phyloP scores from a whole-genome alignment of 2,329 filamentous ascomycete species.

The Colletotrichum coccodes region DNA sequence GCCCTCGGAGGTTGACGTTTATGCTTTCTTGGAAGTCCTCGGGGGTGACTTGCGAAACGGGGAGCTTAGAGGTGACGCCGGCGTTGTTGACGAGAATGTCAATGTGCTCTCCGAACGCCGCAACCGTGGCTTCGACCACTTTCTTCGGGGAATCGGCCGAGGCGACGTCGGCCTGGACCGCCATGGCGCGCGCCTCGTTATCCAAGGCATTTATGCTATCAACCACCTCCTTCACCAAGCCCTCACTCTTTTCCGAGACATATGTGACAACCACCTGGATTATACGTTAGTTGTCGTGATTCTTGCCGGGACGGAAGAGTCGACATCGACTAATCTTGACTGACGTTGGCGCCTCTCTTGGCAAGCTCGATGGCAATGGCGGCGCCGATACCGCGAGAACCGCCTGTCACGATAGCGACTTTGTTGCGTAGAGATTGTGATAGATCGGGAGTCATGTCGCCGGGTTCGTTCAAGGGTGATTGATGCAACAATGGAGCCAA shows the following conservation, averaged over 20 bases:
- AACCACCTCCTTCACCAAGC: background rate
- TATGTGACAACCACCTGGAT: background rate
- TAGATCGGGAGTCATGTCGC: background rate
- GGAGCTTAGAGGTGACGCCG: background rate
- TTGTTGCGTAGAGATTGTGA: constrained; percentile 40
- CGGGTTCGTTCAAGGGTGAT: background rate
- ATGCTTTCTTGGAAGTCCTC: background rate
- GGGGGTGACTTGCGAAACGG: background rate
- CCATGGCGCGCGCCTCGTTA: background rate
- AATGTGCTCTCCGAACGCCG: background rate
- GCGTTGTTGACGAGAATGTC: constrained; percentile 28
- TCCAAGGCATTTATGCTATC: background rate
- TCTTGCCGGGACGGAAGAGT: background rate
- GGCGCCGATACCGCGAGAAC: constrained; percentile 66
- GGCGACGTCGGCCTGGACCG: background rate
- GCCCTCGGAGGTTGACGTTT: constrained; percentile 10
- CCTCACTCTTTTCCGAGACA: background rate
- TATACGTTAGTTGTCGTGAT: background rate
- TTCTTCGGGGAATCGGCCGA: background rate
- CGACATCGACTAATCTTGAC: constrained; percentile 39
- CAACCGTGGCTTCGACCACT: background rate
- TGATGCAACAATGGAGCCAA: background rate
- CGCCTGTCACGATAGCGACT: constrained; percentile 35
- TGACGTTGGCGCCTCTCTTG: constrained; percentile 50
- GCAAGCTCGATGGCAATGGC: constrained; percentile 67